These are phyloP conservation scores for Avicennia marina DNA, from an alignment of 257 asterid genomes.

Conservation along the genomic window DNA sequence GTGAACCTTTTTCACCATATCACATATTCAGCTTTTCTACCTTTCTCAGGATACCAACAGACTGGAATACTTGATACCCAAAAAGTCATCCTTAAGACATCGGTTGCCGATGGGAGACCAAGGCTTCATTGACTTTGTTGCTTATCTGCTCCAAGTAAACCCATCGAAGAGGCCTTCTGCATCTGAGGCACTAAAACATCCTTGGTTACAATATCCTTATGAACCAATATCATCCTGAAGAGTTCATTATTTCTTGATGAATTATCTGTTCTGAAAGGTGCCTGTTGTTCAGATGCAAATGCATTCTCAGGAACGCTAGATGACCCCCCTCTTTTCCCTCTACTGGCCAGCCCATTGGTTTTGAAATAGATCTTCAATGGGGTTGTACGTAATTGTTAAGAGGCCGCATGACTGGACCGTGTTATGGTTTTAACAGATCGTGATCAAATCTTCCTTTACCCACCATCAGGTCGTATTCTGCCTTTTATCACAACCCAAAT, in stretches of 20 bases:
- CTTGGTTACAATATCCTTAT: constrained; percentile 95
- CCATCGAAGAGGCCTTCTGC: constrained; percentile 91
- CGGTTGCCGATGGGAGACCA: constrained; percentile 99
- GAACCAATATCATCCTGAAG: constrained; percentile 91
- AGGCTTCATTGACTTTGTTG: constrained; percentile 87
- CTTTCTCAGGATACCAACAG: constrained; percentile 79
- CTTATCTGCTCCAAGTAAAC: constrained; percentile 77
- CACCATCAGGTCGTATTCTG: too few relatives aligned
- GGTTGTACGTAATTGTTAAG: too few relatives aligned
- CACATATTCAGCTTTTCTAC: background rate
- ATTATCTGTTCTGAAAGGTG: constrained; percentile 11
- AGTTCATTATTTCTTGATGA: too few relatives aligned
- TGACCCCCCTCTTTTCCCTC: too few relatives aligned
- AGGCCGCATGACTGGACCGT: too few relatives aligned
- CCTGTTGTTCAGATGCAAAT: background rate
- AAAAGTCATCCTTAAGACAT: constrained; percentile 88
- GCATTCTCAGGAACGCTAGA: constrained; percentile 13
- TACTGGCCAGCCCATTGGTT: too few relatives aligned
- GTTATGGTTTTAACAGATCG: too few relatives aligned
- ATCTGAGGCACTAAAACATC: constrained; percentile 85
- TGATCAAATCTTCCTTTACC: too few relatives aligned
- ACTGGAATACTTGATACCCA: constrained; percentile 87
- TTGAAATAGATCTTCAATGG: too few relatives aligned
- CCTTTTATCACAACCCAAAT: too few relatives aligned
- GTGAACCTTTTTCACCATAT: background rate